These are phyloP conservation scores for Kalmanozyma brasiliensis DNA, from an alignment of 1,284 basidiomycete species.

Conservation along the genomic window DNA sequence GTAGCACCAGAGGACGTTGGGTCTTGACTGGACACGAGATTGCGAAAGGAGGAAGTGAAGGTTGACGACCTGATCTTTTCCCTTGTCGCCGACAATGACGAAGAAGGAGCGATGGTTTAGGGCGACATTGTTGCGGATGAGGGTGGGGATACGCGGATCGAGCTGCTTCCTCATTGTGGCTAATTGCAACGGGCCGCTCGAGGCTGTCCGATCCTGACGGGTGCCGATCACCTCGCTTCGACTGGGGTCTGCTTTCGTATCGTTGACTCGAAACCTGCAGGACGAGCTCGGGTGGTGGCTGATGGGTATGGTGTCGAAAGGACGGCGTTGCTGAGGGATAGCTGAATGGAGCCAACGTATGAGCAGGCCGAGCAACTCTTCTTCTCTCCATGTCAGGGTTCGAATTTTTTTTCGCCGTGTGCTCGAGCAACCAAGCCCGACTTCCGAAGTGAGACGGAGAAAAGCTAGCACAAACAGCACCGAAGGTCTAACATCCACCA, in stretches of 20 bases:
- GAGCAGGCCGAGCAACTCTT: background rate
- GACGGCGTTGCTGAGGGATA: background rate
- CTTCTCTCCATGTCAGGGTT: constrained; percentile 25
- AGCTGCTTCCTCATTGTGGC: constrained; percentile 65
- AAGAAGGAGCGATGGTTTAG: constrained; percentile 92
- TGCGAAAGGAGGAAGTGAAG: constrained; percentile 80
- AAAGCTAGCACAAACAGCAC: too few relatives aligned
- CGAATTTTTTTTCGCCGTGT: constrained; percentile 2
- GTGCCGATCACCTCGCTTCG: background rate
- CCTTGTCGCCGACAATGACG: constrained; percentile 94
- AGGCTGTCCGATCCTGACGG: background rate
- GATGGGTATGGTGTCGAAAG: background rate
- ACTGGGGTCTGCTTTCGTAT: too few relatives aligned
- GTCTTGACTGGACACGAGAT: constrained; percentile 57
- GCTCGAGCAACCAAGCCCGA: constrained; percentile 5
- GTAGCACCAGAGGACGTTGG: constrained; percentile 64
- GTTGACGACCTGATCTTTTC: constrained; percentile 94
- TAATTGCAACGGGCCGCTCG: constrained; percentile 7
- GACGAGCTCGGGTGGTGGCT: too few relatives aligned
- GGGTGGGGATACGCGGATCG: constrained; percentile 89
- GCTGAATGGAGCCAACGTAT: background rate
- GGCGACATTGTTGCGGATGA: constrained; percentile 89
- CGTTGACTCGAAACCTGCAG: too few relatives aligned
- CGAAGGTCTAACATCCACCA: too few relatives aligned
- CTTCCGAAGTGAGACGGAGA: constrained; percentile 14